A percentile compares a stretch with the other conserved stretches of the same genome.
Evolutionary conservation across 2,329 filamentous ascomycete species (phyloP).

Genomic region (Nectriaceae sp.): DNA sequence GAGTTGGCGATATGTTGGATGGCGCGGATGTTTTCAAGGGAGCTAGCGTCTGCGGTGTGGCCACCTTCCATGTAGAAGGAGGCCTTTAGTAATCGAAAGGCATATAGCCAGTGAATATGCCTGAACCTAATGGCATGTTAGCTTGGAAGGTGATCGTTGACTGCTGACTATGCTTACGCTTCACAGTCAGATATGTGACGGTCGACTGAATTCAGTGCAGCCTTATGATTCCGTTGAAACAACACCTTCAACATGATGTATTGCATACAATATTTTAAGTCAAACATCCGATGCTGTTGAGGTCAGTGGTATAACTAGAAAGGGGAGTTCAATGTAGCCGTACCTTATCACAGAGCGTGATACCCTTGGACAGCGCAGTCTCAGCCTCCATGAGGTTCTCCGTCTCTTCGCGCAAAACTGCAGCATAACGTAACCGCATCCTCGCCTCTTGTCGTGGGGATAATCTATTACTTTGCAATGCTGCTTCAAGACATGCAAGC

Average conservation of each 20-base stretch:
- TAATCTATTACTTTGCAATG: conserved; percentile 61
- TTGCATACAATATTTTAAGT: conserved; percentile 77
- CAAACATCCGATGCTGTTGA: conserved; percentile 44
- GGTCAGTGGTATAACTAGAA: conserved; percentile 28
- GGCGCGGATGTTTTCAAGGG: conserved; percentile 68
- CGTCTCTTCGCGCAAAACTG: conserved; percentile 72
- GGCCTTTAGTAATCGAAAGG: conserved; percentile 73
- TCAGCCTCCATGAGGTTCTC: conserved; percentile 75
- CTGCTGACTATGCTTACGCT: conserved; percentile 48
- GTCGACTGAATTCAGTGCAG: conserved; percentile 72
- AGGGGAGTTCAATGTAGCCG: conserved; percentile 1
- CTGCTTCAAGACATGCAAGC: conserved; percentile 71
- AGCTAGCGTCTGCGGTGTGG: conserved; percentile 60
- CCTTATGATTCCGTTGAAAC: conserved; percentile 70
- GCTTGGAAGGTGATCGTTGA: not conserved
- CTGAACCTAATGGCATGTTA: conserved; percentile 51
- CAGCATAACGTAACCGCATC: conserved; percentile 70
- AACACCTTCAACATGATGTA: conserved; percentile 71
- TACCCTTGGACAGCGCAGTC: conserved; percentile 70
- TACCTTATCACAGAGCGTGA: conserved; percentile 68
- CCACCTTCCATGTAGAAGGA: conserved; percentile 66
- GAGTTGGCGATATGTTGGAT: conserved; percentile 61
- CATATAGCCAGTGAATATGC: conserved; percentile 74
- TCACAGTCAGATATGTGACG: conserved; percentile 68
- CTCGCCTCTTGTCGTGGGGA: conserved; percentile 68